Evolutionary conservation across 306 rosid species (phyloP).

Genomic region (Rubus idaeus): DNA sequence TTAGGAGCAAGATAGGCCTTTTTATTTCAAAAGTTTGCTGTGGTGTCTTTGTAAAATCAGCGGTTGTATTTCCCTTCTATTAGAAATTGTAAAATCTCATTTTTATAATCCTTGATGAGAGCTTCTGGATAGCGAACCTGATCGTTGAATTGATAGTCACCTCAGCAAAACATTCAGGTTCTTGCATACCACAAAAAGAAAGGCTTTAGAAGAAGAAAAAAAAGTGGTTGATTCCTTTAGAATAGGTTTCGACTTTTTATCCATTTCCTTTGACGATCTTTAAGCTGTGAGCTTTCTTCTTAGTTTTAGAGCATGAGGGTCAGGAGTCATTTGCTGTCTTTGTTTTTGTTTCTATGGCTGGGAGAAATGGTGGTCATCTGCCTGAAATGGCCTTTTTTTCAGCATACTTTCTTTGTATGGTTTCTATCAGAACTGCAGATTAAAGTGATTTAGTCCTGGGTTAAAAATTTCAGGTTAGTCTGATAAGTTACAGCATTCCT

Average conservation of each 20-base stretch:
- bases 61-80: too few species aligned
- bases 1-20: too few species aligned
- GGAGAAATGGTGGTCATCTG: background rate
- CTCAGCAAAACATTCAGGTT: background rate
- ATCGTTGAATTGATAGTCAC: background rate
- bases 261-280: background rate
- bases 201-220: background rate
- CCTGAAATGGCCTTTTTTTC: background rate
- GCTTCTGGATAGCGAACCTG: background rate
- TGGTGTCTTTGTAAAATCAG: background rate
- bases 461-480: background rate
- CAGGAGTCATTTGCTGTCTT: background rate
- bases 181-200: background rate
- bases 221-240: background rate
- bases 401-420: background rate
- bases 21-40: too few species aligned
- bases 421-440: background rate
- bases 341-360: background rate
- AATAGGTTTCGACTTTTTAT: background rate
- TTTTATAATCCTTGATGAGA: too few species aligned
- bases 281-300: background rate
- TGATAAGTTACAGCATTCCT: background rate
- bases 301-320: background rate
- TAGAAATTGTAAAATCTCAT: too few species aligned
- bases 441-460: background rate